These are phyloP conservation scores for Metarhizium sp. DNA, from an alignment of 2,329 filamentous ascomycete genomes.

Conservation along the genomic window DNA sequence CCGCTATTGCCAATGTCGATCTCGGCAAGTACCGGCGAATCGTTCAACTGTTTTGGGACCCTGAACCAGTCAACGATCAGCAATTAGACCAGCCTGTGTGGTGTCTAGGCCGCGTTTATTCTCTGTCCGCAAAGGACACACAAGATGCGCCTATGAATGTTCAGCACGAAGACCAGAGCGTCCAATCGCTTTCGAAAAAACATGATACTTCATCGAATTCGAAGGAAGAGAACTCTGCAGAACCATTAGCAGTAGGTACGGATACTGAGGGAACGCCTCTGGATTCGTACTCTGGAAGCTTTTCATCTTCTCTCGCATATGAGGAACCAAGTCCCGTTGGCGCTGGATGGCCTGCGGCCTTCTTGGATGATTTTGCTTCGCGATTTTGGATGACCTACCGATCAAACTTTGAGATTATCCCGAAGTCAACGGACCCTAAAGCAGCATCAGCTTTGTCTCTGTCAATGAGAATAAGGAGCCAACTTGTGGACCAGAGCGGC, in stretches of 20 bases:
- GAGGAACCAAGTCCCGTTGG: constrained; percentile 34
- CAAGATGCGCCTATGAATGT: background rate
- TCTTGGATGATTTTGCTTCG: constrained; percentile 88
- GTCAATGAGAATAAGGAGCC: constrained; percentile 72
- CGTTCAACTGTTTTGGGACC: constrained; percentile 88
- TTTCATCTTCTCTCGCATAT: constrained; percentile 41
- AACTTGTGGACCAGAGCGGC: constrained; percentile 66
- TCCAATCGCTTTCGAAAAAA: background rate
- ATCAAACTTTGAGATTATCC: constrained; percentile 74
- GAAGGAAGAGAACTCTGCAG: background rate
- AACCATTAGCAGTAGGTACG: constrained; percentile 1
- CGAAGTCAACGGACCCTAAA: constrained; percentile 65
- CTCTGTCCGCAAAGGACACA: constrained; percentile 20
- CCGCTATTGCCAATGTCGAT: constrained; percentile 50
- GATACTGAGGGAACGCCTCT: constrained; percentile 35
- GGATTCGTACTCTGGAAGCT: constrained; percentile 40
- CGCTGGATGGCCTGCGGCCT: constrained; percentile 74
- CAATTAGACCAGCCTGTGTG: constrained; percentile 62
- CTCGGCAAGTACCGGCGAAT: constrained; percentile 69
- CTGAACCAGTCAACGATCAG: constrained; percentile 73
- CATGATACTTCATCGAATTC: background rate
- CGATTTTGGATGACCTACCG: constrained; percentile 95
- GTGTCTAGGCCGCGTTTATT: constrained; percentile 59
- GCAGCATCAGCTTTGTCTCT: constrained; percentile 67
- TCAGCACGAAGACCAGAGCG: background rate